phyloP scores from a whole-genome alignment of 2,329 filamentous ascomycete species.

The Blumeria hordei region DNA sequence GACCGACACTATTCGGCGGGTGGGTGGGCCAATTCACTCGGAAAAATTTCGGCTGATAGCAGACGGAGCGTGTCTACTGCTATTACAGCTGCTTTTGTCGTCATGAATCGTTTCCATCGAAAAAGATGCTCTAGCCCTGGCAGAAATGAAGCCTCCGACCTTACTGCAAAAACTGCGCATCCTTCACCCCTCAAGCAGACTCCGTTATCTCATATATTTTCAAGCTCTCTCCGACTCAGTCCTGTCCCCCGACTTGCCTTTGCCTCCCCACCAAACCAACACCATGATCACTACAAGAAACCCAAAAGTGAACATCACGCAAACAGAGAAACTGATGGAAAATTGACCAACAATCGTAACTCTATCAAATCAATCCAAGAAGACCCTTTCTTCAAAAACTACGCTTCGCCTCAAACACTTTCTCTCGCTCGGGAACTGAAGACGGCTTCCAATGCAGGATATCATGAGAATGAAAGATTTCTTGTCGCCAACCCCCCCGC shows the following conservation, averaged over 20 bases:
- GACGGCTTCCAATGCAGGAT: conserved; percentile 9
- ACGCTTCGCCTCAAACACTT: conserved; percentile 17
- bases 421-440: conserved; percentile 14
- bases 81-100: background rate
- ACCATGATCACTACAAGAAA: background rate
- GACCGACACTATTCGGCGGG: too few species aligned
- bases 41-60: too few species aligned
- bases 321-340: background rate
- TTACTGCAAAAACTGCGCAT: background rate
- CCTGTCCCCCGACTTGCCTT: conserved; percentile 6
- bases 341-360: conserved; percentile 16
- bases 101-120: background rate
- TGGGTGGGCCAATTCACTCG: too few species aligned
- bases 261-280: conserved; percentile 3
- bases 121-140: background rate
- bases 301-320: background rate
- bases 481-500: conserved; percentile 4
- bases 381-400: conserved; percentile 29
- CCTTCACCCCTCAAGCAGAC: background rate
- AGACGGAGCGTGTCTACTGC: too few species aligned
- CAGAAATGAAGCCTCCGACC: background rate
- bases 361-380: conserved; percentile 29
- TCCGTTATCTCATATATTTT: background rate
- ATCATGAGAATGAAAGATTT: conserved; percentile 5
- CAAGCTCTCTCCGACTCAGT: conserved; percentile 1